Evolutionary conservation across 768 basidiomycete genomes (phyloP).

Genomic region (Paxillus ammoniavirescens): DNA sequence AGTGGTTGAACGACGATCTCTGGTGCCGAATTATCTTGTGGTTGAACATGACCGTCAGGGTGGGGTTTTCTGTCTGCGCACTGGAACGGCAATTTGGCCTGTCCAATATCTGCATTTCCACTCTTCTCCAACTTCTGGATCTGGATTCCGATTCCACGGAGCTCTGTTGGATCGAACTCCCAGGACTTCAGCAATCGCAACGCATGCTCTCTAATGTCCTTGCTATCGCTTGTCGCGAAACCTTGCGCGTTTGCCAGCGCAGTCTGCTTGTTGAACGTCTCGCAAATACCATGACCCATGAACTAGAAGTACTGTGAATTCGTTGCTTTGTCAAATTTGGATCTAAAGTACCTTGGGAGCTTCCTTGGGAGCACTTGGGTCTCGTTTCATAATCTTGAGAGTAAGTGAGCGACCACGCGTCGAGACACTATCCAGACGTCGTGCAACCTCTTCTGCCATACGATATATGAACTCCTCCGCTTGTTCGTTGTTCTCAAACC

Average conservation of each 20-base stretch:
- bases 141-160: constrained; percentile 92
- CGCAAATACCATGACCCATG: constrained; percentile 87
- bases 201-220: constrained; percentile 71
- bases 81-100: constrained; percentile 62
- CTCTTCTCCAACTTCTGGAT: constrained; percentile 80
- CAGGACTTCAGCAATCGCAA: constrained; percentile 73
- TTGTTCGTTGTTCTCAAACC: constrained; percentile 81
- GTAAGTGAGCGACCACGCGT: constrained; percentile 77
- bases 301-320: constrained; percentile 49
- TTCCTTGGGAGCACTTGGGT: constrained; percentile 83
- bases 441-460: constrained; percentile 76
- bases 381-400: constrained; percentile 86
- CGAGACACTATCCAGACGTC: constrained; percentile 62
- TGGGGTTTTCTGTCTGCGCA: constrained; percentile 7
- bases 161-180: constrained; percentile 76
- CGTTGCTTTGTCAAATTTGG: neutral
- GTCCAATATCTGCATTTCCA: constrained; percentile 43
- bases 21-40: constrained; percentile 4
- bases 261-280: constrained; percentile 74
- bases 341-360: constrained; percentile 70
- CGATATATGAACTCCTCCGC: constrained; percentile 76
- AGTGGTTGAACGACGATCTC: constrained; percentile 31
- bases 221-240: constrained; percentile 69
- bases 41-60: constrained; percentile 3
- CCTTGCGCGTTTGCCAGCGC: constrained; percentile 59